Evolutionary conservation across 1,284 basidiomycete species (phyloP).

Genomic region (Papiliotrema terrestris): DNA sequence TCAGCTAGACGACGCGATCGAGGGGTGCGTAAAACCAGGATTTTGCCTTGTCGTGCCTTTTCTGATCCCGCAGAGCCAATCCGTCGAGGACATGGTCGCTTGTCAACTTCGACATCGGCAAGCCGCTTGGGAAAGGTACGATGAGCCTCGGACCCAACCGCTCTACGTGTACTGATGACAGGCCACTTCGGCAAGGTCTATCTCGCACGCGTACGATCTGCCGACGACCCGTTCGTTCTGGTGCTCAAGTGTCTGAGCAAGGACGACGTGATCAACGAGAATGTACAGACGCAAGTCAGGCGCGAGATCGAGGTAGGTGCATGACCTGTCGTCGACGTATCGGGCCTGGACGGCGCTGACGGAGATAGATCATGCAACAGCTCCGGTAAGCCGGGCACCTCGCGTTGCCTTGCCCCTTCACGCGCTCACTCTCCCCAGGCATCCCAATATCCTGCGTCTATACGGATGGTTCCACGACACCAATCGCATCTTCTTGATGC

Average conservation of each 20-base stretch:
- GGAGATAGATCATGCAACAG: slow-evolving; percentile 81
- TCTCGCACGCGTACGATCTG: slow-evolving; percentile 84
- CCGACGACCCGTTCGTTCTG: slow-evolving; percentile 69
- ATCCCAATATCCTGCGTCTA: slow-evolving; percentile 90
- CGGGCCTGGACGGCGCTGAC: neutral
- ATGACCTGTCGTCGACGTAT: neutral
- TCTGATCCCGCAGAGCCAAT: slow-evolving; percentile 13
- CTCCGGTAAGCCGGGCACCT: slow-evolving; percentile 16
- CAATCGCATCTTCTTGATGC: slow-evolving; percentile 92
- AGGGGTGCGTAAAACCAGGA: slow-evolving; percentile 9
- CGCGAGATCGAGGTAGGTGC: slow-evolving; percentile 66
- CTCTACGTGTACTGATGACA: neutral
- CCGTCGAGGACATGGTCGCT: slow-evolving; percentile 31
- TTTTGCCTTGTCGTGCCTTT: neutral
- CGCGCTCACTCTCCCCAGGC: slow-evolving; percentile 51
- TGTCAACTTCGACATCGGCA: slow-evolving; percentile 78
- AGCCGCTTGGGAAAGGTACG: slow-evolving; percentile 91
- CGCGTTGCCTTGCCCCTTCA: neutral
- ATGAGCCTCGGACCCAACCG: slow-evolving; percentile 52
- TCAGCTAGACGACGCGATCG: slow-evolving; percentile 17
- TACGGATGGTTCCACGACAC: slow-evolving; percentile 97
- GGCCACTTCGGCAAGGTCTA: slow-evolving; percentile 84
- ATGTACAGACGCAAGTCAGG: slow-evolving; percentile 87
- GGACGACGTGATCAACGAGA: slow-evolving; percentile 78
- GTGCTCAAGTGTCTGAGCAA: slow-evolving; percentile 96